Evolutionary conservation across 1,284 basidiomycete species (phyloP), one percentile per base, ranked within the genome.

Genomic region (Melampsora larici-populina): DNA sequence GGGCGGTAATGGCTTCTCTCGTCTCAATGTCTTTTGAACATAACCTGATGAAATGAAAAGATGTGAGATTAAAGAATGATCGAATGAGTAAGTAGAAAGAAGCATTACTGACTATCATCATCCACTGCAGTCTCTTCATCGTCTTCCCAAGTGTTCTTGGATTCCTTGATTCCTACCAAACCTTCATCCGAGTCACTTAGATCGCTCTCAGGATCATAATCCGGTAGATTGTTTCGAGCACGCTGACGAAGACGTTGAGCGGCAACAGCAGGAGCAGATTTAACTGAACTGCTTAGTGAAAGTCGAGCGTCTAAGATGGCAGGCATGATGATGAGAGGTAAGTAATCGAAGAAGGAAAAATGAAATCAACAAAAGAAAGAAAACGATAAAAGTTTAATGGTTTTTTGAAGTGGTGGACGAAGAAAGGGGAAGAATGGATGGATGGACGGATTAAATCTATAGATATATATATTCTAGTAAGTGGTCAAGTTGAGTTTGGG

Each of bases 11-110:
- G 79, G 70, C 83, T 81, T 92, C 84, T 87, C 88, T 82, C 88
- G 84, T 90, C 83, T 89, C 89, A 96, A 88, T 2, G 91, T 92
- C 84, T 91, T 89, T 71, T 89, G 87, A 82, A 97, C 92, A 82
- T 94, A 96, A 87, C 43, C 75, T 78, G 36, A 18, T 11, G 24
- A 43, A 67, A 58, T 55, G 33, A 17, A n/a, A 21, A 49, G 17
- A 66, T 26, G 13, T 17, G 26, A 15, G 31, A 77, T 18, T 21
- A 66, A 11, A 24, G 13, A 9, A 43, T 9, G 46, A 31, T 31
- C 6, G 33, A 64, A 33, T 24, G 33, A 71, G 31, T 48, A 18
- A 33, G 46, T 26, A 63, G 21, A 69, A 94, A 94, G 86, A 94
- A 92, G 49, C 91, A 90, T 79, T 92, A 89, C 84, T 91, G 85